These are phyloP conservation scores for Pulicaria dysenterica DNA, from an alignment of 129 eudicot genomes.

Conservation along the genomic window DNA sequence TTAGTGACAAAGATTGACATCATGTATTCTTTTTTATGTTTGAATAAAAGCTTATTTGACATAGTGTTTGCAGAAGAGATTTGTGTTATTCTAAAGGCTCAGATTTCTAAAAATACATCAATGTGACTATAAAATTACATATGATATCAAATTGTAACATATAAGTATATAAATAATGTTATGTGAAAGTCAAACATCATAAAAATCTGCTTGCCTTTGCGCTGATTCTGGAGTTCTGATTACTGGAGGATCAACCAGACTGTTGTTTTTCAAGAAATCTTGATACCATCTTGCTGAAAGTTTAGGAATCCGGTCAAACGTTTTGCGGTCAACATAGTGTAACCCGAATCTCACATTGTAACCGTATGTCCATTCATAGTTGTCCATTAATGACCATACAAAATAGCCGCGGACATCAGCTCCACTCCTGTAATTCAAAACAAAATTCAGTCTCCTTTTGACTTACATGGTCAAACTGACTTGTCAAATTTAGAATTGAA, in stretches of 20 bases:
- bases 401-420: slow-evolving; percentile 93
- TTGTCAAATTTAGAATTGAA: slow-evolving; percentile 12
- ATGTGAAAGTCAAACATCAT: slow-evolving; percentile 12
- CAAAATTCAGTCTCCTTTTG: slow-evolving; percentile 7
- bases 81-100: too few species aligned
- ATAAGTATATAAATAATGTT: neutral
- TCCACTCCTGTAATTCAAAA: slow-evolving; percentile 51
- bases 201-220: slow-evolving; percentile 22
- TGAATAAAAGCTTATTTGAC: slow-evolving; percentile 11
- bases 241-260: slow-evolving; percentile 24
- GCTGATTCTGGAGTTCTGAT: slow-evolving; percentile 6
- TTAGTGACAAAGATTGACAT: slow-evolving; percentile 30
- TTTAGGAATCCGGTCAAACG: slow-evolving; percentile 64
- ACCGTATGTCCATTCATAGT: slow-evolving; percentile 70
- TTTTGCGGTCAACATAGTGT: slow-evolving; percentile 54
- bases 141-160: neutral
- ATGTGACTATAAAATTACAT: neutral
- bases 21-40: neutral
- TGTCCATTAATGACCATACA: slow-evolving; percentile 73
- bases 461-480: slow-evolving; percentile 21
- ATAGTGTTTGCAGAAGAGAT: neutral
- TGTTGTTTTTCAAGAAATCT: slow-evolving; percentile 52
- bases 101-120: neutral
- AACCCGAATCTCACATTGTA: slow-evolving; percentile 59
- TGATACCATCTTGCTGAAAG: slow-evolving; percentile 72